Evolutionary conservation across 2,329 filamentous ascomycete species (phyloP), one percentile per base, ranked within the genome.

Genomic region (Curvularia sp.): DNA sequence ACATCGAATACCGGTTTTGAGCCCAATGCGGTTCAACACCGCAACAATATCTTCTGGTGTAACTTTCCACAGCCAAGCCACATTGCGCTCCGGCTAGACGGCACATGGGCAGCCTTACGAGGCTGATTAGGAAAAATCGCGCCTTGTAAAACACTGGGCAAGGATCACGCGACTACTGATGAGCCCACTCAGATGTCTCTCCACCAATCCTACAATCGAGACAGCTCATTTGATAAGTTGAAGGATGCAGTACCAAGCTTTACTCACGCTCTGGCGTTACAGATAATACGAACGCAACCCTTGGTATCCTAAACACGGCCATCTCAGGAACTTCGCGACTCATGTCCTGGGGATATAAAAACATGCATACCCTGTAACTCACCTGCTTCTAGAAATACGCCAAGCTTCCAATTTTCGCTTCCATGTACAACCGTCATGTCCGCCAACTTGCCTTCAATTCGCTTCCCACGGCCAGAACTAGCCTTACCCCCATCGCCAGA

Each of bases 131-230:
- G 10, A 19, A 30, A 36, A 30, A 12, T 13, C 21, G 15, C 12
- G 8, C 21, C 28, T 25, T 5, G n/a, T 19, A 19, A 13, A 49
- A 27, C 8, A 7, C 9, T 18, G 15, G 15, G 23, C n/a, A 39
- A 34, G 45, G 25, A 34, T 57, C 55, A 57, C 45, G 55, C 43
- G 55, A 45, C 23, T 54, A 10, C 38, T 12, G 10, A 39, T 32
- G 2, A 49, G 38, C 15, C 45, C 46, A 23, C 13, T n/a, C 21
- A n/a, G 15, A 38, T 49, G 13, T 13, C 19, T 28, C 34, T 27
- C 43, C 38, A 18, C 50, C 49, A 57, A 57, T 57, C 50, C 38
- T 45, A 19, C 28, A 23, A 45, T 12, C n/a, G 28, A 13, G n/a
- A 9, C 18, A 5, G 43, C 43, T 49, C 38, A 28, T 45, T 13